Evolutionary conservation across 2,329 filamentous ascomycete species (phyloP).

Genomic region (Pseudogymnoascus destructans): DNA sequence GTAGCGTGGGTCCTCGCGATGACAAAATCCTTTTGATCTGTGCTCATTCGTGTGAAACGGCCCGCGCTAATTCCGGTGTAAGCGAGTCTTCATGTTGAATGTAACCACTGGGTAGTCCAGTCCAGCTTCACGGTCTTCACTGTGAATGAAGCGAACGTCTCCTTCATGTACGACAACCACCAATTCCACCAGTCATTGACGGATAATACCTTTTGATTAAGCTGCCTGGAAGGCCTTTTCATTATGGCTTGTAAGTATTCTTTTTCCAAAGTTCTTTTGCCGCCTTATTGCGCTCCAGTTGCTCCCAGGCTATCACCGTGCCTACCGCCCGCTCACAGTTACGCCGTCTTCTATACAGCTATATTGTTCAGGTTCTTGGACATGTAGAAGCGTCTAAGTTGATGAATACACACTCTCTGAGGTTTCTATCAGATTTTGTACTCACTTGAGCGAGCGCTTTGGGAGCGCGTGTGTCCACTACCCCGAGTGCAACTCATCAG

Average conservation of each 20-base stretch:
- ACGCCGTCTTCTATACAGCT: constrained; percentile 3
- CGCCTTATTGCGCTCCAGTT: constrained; percentile 9
- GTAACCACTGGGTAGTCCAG: constrained; percentile 5
- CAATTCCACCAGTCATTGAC: constrained; percentile 10
- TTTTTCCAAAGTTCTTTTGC: constrained; percentile 13
- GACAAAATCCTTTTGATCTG: constrained; percentile 10
- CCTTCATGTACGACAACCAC: constrained; percentile 2
- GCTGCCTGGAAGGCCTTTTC: constrained; percentile 21
- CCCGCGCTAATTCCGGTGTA: constrained; percentile 8
- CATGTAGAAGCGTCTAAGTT: not conserved
- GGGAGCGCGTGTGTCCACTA: not conserved
- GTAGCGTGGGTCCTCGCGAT: constrained; percentile 8
- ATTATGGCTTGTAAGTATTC: constrained; percentile 31
- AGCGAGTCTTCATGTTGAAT: constrained; percentile 8
- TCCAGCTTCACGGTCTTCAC: constrained; percentile 6
- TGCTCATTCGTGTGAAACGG: constrained; percentile 9
- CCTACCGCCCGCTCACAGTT: constrained; percentile 18
- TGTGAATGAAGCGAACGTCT: constrained; percentile 7
- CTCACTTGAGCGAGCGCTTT: constrained; percentile 2
- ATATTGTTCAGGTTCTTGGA: not conserved
- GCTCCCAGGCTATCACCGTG: constrained; percentile 16
- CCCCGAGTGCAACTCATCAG: constrained; percentile 4
- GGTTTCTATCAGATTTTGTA: not conserved
- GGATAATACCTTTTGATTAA: constrained; percentile 12
- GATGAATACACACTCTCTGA: not conserved